Conservation (phyloP, 345 rosid species). For the Gossypium australe region DNA sequence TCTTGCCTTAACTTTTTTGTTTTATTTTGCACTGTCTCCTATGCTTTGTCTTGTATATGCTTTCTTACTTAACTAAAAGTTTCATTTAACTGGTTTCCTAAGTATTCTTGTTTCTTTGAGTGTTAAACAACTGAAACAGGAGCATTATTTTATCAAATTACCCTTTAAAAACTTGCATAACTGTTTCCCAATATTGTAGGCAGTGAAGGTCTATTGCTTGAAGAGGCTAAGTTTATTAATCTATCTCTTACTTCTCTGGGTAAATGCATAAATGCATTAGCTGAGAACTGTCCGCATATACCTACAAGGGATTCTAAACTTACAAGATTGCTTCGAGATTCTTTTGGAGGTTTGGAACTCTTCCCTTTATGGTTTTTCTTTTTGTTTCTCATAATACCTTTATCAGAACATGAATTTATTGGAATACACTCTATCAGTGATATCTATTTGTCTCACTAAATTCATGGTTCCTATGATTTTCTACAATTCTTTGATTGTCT, state of each 20-base stretch:
- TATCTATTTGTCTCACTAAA: not conserved
- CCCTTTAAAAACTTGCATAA: not conserved
- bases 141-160: not conserved
- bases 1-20: not conserved
- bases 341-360: conserved; percentile 68
- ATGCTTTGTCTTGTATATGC: not conserved
- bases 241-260: conserved; percentile 91
- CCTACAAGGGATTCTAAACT: conserved; percentile 92
- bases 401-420: not conserved
- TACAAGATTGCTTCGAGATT: conserved; percentile 92
- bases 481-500: not conserved
- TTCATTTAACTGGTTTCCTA: not conserved
- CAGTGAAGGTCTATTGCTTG: conserved; percentile 77
- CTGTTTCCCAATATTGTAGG: conserved; percentile 40
- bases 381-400: not conserved
- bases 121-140: conserved; percentile 1
- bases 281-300: conserved; percentile 88
- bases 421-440: not conserved
- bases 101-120: conserved; percentile 1
- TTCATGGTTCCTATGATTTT: not conserved
- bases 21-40: not conserved
- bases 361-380: not conserved
- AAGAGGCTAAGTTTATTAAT: conserved; percentile 93
- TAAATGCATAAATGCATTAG: conserved; percentile 93
- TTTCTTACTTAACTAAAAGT: not conserved